Conservation (phyloP, 2,329 filamentous ascomycete species). For the Tothia fuscella region DNA sequence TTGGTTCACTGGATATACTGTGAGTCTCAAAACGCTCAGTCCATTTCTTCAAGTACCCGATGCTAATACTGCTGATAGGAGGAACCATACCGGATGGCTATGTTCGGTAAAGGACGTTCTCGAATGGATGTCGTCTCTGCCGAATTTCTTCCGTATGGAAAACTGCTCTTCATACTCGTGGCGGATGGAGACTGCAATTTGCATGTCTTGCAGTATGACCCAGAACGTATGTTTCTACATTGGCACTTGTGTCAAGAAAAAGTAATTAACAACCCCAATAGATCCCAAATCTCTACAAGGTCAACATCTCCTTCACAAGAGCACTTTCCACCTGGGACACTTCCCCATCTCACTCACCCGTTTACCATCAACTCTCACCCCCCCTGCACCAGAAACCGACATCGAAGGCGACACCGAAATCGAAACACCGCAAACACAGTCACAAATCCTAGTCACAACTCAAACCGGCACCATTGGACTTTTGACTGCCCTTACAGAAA, state of each 20-base stretch:
- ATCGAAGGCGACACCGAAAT: slow-evolving; percentile 22
- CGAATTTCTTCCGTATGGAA: slow-evolving; percentile 79
- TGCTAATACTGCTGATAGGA: slow-evolving; percentile 37
- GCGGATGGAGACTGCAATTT: slow-evolving; percentile 77
- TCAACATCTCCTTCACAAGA: slow-evolving; percentile 72
- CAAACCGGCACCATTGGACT: slow-evolving; percentile 65
- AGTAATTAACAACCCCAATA: slow-evolving; percentile 24
- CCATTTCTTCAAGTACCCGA: not conserved
- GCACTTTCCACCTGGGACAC: slow-evolving; percentile 79
- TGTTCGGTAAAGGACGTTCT: slow-evolving; percentile 78
- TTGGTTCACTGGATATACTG: slow-evolving; percentile 90
- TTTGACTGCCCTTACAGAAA: slow-evolving; percentile 66
- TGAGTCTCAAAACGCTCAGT: slow-evolving; percentile 25
- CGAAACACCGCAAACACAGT: slow-evolving; percentile 3
- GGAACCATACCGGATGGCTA: slow-evolving; percentile 88
- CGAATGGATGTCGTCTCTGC: slow-evolving; percentile 67
- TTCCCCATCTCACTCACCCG: slow-evolving; percentile 63
- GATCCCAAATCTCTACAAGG: slow-evolving; percentile 90
- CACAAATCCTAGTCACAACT: slow-evolving; percentile 56
- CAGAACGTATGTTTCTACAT: slow-evolving; percentile 57
- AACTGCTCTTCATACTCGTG: slow-evolving; percentile 70
- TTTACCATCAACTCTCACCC: slow-evolving; percentile 48
- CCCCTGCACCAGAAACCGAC: slow-evolving; percentile 19
- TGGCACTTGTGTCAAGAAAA: slow-evolving; percentile 3
- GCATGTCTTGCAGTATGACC: slow-evolving; percentile 86